phyloP scores from a whole-genome alignment of 2,329 filamentous ascomycete genomes.

The Mycosphaerella sp. region DNA sequence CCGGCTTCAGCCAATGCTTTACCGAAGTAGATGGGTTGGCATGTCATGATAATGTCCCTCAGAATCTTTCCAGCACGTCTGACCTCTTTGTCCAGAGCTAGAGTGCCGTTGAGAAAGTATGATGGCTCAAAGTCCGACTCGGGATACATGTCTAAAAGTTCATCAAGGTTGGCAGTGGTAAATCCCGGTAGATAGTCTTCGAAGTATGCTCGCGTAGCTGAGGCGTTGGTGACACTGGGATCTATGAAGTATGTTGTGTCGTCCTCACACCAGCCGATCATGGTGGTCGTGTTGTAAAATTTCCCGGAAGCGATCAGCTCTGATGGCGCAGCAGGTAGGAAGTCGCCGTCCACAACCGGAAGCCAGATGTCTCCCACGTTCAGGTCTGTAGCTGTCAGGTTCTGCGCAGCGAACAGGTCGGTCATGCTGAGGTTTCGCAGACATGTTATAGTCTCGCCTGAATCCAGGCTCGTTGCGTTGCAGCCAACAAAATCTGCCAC shows the following conservation, averaged over 20 bases:
- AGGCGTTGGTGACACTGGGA: conserved; percentile 34
- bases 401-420: conserved; percentile 41
- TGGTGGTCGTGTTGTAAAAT: conserved; percentile 38
- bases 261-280: conserved; percentile 42
- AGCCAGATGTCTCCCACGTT: conserved; percentile 48
- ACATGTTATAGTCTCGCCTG: conserved; percentile 43
- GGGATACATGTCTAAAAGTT: conserved; percentile 34
- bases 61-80: conserved; percentile 47
- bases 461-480: conserved; percentile 37
- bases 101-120: conserved; percentile 27
- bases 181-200: conserved; percentile 38
- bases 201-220: conserved; percentile 37
- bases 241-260: conserved; percentile 36
- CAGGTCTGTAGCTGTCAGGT: conserved; percentile 40
- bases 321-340: conserved; percentile 39
- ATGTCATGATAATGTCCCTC: conserved; percentile 49
- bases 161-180: conserved; percentile 24
- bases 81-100: conserved; percentile 42
- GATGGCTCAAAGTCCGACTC: conserved; percentile 41
- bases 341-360: conserved; percentile 47
- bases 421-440: conserved; percentile 42
- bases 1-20: conserved; percentile 36
- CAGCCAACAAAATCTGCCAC: conserved; percentile 43
- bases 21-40: conserved; percentile 43
- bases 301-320: conserved; percentile 35